Percentiles rank a stretch among this genome's conserved stretches.
phyloP scores from a whole-genome alignment of 768 basidiomycete genomes.

The Chlorophyllum brunneum region DNA sequence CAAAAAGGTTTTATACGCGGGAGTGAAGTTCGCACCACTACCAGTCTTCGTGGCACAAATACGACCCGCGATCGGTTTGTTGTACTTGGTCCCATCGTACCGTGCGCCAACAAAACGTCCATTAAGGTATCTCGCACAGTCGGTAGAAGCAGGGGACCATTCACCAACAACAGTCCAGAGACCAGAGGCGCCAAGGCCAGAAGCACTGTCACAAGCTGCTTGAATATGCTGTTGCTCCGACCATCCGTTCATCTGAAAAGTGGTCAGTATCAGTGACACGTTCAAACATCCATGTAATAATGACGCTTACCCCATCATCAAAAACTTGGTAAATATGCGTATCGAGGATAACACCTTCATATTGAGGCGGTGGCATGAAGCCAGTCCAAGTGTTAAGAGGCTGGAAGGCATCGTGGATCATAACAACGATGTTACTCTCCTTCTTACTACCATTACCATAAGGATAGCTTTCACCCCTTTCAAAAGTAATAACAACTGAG shows the following conservation, averaged over 20 bases:
- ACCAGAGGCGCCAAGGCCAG: slow-evolving; percentile 51
- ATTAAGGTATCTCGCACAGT: slow-evolving; percentile 81
- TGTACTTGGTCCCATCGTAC: slow-evolving; percentile 56
- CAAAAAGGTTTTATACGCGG: slow-evolving; percentile 75
- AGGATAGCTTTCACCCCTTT: slow-evolving; percentile 26
- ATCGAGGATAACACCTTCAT: slow-evolving; percentile 68
- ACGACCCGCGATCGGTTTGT: slow-evolving; percentile 46
- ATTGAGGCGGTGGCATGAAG: slow-evolving; percentile 48
- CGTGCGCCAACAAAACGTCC: slow-evolving; percentile 68
- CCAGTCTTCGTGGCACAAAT: slow-evolving; percentile 67
- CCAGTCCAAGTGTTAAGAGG: slow-evolving; percentile 63
- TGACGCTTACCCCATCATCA: slow-evolving; percentile 40
- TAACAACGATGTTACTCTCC: slow-evolving; percentile 58
- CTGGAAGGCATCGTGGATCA: slow-evolving; percentile 79
- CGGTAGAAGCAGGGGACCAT: slow-evolving; percentile 74
- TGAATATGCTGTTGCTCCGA: slow-evolving; percentile 50
- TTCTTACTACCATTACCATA: slow-evolving; percentile 21
- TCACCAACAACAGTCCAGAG: slow-evolving; percentile 80
- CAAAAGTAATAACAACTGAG: neutral
- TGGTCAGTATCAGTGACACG: neutral
- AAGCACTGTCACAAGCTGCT: slow-evolving; percentile 45
- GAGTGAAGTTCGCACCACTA: slow-evolving; percentile 63
- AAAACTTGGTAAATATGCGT: slow-evolving; percentile 80
- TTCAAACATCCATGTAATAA: neutral
- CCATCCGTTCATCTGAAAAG: slow-evolving; percentile 37